Evolutionary conservation across 345 rosid genomes (phyloP).

Genomic region (Gossypium rotundifolium): DNA sequence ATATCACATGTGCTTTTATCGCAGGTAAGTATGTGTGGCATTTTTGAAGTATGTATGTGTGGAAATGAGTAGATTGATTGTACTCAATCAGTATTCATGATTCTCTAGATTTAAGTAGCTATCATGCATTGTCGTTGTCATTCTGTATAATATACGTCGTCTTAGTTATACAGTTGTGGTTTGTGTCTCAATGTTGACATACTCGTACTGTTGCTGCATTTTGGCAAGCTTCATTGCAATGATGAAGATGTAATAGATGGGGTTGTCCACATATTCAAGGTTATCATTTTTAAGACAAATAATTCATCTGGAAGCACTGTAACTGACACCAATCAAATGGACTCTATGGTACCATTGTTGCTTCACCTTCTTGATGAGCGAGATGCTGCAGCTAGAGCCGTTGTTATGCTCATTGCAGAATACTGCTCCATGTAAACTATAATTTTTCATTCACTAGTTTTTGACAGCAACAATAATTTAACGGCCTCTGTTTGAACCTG

Average conservation of each 20-base stretch:
- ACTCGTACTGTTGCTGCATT: constrained; percentile 12
- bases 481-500: constrained; percentile 18
- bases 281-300: constrained; percentile 46
- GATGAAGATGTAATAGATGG: constrained; percentile 65
- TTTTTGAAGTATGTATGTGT: neutral
- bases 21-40: constrained; percentile 43
- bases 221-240: constrained; percentile 56
- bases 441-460: constrained; percentile 9
- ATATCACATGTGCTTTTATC: constrained; percentile 57
- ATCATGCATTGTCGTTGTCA: neutral
- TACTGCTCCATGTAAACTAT: constrained; percentile 57
- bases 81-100: neutral
- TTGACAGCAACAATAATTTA: neutral
- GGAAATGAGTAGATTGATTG: constrained; percentile 1
- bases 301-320: constrained; percentile 37
- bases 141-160: neutral
- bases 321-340: constrained; percentile 42
- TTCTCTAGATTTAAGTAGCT: neutral
- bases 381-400: constrained; percentile 81
- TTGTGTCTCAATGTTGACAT: constrained; percentile 10
- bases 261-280: constrained; percentile 61
- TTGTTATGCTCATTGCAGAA: constrained; percentile 64
- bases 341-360: constrained; percentile 28
- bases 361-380: constrained; percentile 80
- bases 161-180: neutral